These are phyloP conservation scores for Cutaneotrichosporon cutaneum DNA, from an alignment of 1,284 basidiomycete species.

Conservation along the genomic window DNA sequence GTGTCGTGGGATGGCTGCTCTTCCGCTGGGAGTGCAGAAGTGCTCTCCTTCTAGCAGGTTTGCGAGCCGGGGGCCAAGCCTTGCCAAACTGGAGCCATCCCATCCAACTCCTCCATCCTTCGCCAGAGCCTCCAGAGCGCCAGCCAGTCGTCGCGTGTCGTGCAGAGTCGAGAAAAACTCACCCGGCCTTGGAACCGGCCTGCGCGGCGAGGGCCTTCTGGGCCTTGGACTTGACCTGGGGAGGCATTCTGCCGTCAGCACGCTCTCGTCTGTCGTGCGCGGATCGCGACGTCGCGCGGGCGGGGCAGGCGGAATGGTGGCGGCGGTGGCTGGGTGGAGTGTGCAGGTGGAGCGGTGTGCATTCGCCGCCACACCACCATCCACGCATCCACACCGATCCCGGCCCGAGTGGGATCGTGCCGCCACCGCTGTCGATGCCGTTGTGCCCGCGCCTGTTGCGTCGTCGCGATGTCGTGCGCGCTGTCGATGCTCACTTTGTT, in stretches of 20 bases:
- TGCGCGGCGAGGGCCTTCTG: constrained; percentile 54
- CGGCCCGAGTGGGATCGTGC: not conserved
- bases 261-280: not conserved
- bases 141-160: not conserved
- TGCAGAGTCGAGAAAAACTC: constrained; percentile 27
- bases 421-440: not conserved
- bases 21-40: too few species aligned
- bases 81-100: too few species aligned
- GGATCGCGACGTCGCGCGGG: not conserved
- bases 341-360: not conserved
- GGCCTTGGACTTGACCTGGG: constrained; percentile 52
- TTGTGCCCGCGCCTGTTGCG: not conserved
- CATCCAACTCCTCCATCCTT: not conserved
- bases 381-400: not conserved
- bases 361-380: not conserved
- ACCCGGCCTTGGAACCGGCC: constrained; percentile 54
- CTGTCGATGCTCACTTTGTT: constrained; percentile 8
- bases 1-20: not conserved
- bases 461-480: constrained; percentile 2
- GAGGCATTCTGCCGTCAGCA: constrained; percentile 30
- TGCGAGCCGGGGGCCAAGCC: too few species aligned
- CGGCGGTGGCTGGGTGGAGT: not conserved
- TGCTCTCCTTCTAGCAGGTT: too few species aligned
- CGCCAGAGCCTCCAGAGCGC: not conserved
- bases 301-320: not conserved